Conservation (phyloP, 805 yeast genomes). For the Starmerella kuoi region DNA sequence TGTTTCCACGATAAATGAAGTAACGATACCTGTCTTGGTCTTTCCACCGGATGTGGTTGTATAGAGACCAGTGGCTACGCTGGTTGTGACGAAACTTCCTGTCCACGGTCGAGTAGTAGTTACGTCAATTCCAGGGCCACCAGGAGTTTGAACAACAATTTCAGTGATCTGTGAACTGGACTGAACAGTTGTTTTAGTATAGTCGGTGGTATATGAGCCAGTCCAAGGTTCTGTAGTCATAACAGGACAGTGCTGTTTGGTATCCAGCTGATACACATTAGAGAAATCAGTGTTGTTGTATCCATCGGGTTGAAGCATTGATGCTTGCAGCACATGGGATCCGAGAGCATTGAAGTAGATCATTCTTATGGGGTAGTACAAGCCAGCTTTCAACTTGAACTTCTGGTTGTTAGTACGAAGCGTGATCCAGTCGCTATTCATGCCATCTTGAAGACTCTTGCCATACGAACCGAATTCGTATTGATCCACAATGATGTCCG, state of each 20-base stretch:
- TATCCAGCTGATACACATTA: slow-evolving; percentile 4
- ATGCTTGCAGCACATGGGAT: background rate
- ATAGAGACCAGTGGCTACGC: background rate
- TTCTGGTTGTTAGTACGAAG: background rate
- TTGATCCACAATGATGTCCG: background rate
- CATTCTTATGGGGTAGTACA: slow-evolving; percentile 6
- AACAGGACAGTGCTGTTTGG: slow-evolving; percentile 2
- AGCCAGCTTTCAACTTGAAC: background rate
- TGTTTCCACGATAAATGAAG: slow-evolving; percentile 1
- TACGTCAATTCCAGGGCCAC: background rate
- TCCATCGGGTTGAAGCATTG: slow-evolving; percentile 3
- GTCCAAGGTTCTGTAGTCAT: slow-evolving; percentile 3
- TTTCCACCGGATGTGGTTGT: background rate
- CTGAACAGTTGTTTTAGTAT: background rate
- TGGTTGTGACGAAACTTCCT: slow-evolving; percentile 1
- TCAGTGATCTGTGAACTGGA: background rate
- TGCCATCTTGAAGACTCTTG: background rate
- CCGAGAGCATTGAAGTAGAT: slow-evolving; percentile 7
- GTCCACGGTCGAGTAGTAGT: slow-evolving; percentile 6
- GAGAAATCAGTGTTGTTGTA: background rate
- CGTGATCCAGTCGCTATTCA: background rate
- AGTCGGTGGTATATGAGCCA: slow-evolving; percentile 4
- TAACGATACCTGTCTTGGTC: background rate
- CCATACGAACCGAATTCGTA: background rate
- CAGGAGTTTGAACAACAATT: slow-evolving; percentile 3